phyloP scores from a whole-genome alignment of 768 basidiomycete species.

The Chalciporus sphaerocephalus region DNA sequence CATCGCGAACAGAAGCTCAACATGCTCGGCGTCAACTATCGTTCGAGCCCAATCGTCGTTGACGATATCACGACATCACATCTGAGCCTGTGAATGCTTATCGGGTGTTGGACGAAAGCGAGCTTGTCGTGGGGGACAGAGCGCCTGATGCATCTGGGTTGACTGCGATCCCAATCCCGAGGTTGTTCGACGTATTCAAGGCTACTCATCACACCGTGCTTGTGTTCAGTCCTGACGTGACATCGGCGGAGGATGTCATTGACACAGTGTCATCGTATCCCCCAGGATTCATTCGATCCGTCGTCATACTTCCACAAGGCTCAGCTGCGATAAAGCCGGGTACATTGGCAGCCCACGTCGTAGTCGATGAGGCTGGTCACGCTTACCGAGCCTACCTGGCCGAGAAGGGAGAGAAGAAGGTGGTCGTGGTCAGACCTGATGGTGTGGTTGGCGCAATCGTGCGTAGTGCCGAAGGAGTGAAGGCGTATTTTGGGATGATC shows the following conservation, averaged over 20 bases:
- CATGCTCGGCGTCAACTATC: constrained; percentile 28
- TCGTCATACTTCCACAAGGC: no score
- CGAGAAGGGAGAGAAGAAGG: neutral
- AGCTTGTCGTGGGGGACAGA: constrained; percentile 17
- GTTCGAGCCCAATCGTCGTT: constrained; percentile 24
- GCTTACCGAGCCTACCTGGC: neutral
- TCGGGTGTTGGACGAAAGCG: constrained; percentile 15
- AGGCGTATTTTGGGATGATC: neutral
- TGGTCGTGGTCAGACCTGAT: constrained; percentile 38
- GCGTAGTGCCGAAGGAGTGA: neutral
- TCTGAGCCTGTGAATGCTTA: constrained; percentile 13
- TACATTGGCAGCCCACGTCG: no score
- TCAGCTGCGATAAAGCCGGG: no score
- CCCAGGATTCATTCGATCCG: no score
- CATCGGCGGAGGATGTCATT: no score
- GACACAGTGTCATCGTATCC: no score
- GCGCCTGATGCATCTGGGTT: constrained; percentile 41
- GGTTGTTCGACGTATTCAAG: constrained; percentile 1
- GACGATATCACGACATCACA: constrained; percentile 34
- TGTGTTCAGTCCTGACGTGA: constrained; percentile 27
- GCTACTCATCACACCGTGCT: constrained; percentile 38
- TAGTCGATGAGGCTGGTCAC: neutral
- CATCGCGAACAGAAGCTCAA: neutral
- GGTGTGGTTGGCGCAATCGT: constrained; percentile 37
- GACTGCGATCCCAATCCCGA: neutral